Conservation (phyloP, 495 filamentous ascomycete species). For the Aspergillus nidulans region DNA sequence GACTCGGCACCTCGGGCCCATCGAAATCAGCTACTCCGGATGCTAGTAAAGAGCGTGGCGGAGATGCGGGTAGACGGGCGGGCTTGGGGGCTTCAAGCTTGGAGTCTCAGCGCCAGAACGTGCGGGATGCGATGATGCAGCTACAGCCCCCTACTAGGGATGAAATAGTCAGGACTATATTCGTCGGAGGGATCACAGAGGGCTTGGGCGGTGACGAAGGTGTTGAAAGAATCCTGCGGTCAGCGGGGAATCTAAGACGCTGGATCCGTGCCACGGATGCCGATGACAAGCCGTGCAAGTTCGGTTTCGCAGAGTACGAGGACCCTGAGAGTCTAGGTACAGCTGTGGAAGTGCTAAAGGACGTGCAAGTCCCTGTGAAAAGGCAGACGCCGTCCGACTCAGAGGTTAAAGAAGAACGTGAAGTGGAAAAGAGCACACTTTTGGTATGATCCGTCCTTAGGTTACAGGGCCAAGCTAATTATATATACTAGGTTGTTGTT, state of each 20-base stretch:
- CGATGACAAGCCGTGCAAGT: constrained; percentile 77
- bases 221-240: constrained; percentile 73
- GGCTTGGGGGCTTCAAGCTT: constrained; percentile 64
- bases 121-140: constrained; percentile 71
- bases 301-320: constrained; percentile 97
- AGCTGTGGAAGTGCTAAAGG: constrained; percentile 80
- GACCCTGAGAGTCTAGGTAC: constrained; percentile 83
- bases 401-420: constrained; percentile 49
- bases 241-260: constrained; percentile 71
- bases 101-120: constrained; percentile 64
- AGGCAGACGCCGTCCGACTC: constrained; percentile 50
- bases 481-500: constrained; percentile 56
- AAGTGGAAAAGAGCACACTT: constrained; percentile 64
- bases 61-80: constrained; percentile 52
- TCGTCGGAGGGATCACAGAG: constrained; percentile 80
- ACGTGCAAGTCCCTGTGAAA: constrained; percentile 80
- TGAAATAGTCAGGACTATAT: constrained; percentile 86
- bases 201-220: constrained; percentile 73
- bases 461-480: background rate
- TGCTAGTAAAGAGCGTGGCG: constrained; percentile 42
- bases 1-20: constrained; percentile 69
- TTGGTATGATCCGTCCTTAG: constrained; percentile 41
- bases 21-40: constrained; percentile 59
- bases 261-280: constrained; percentile 83
- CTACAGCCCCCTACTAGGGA: constrained; percentile 82